Percentiles rank a stretch among this genome's conserved stretches.
Evolutionary conservation across 805 yeast genomes (phyloP).

Genomic region (Lipomyces starkeyi): DNA sequence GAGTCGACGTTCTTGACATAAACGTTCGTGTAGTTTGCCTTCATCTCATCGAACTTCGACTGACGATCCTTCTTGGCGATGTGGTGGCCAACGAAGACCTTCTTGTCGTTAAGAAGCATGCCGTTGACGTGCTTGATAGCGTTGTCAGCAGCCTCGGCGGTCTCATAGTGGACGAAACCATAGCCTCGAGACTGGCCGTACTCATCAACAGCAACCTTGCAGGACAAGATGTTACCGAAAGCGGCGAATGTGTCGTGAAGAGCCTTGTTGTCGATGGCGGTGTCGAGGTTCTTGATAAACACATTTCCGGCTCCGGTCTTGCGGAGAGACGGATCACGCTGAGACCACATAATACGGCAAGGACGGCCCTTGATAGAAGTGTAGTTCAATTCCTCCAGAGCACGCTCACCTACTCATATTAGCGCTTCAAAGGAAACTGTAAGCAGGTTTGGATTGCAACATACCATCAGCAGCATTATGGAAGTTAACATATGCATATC

Average conservation of each 20-base stretch:
- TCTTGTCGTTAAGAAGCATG: slow-evolving; percentile 95
- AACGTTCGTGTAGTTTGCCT: slow-evolving; percentile 93
- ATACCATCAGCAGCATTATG: slow-evolving; percentile 81
- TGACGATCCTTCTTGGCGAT: slow-evolving; percentile 91
- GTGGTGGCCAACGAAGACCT: slow-evolving; percentile 95
- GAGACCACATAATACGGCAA: slow-evolving; percentile 99
- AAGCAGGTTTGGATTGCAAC: neutral
- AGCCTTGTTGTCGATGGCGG: slow-evolving; percentile 98
- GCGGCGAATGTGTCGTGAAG: slow-evolving; percentile 97
- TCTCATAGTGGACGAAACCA: slow-evolving; percentile 97
- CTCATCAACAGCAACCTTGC: slow-evolving; percentile 96
- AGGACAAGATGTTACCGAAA: slow-evolving; percentile 92
- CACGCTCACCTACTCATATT: slow-evolving; percentile 59
- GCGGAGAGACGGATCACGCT: slow-evolving; percentile 96
- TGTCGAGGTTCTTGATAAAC: slow-evolving; percentile 97
- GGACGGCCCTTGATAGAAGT: slow-evolving; percentile 91
- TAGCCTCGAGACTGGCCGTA: slow-evolving; percentile 91
- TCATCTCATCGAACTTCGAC: slow-evolving; percentile 85
- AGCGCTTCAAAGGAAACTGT: neutral
- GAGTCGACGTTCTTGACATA: slow-evolving; percentile 87
- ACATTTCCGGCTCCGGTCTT: slow-evolving; percentile 95
- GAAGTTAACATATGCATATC: slow-evolving; percentile 98
- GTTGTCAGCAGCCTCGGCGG: slow-evolving; percentile 87
- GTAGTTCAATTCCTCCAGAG: slow-evolving; percentile 95
- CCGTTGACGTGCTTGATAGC: slow-evolving; percentile 98